Base-by-base conservation (phyloP, 352 stramenopile species). In the Phytopythium vexans region DNA sequence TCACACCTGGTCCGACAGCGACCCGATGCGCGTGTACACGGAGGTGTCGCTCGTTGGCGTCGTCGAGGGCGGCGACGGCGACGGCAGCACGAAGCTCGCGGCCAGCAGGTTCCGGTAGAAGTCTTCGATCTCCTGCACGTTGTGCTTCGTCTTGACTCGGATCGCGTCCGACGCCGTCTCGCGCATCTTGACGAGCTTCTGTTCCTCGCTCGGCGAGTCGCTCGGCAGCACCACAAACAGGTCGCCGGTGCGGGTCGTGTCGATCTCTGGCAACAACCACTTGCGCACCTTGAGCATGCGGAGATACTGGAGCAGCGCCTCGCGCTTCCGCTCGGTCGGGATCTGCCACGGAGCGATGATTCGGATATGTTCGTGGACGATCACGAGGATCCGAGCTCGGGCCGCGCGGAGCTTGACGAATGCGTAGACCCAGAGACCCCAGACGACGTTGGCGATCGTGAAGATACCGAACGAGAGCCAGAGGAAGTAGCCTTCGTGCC, bases 361-460 rank as follows among this genome's bases (percentile, higher is more conserved):
- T 21, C 60, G 60, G 14, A 63, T 48, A 35, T 67, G 61, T 33
- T 67, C 60, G 16, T 67, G 49, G n/a, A 67, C 54, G 9, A 56
- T 12, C 11, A 63, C 42, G 16, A 67, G 43, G 5, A 41, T 47
- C 9, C 27, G 43, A 1, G 43, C 43, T 0, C 43, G 43, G 1
- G 9, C n/a, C 10, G 43, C 15, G 16, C 38, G 45, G 45, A 57
- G 31, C 8, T 69, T 67, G 10, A 80, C 58, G 56, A 62, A 77
- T 4, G 47, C 33, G 6, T 56, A 35, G 6, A 75, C 52, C 35
- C 66, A 64, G 1, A 68, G 3, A 1, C 43, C 62, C 69, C 72
- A 80, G 4, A 68, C 54, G 14, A 75, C 36, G 39, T 83, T 80
- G n/a, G 69, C 58, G 1, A 80, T 37, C 0, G 72, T 78, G 45